Conservation (phyloP, 2,329 filamentous ascomycete species). For the Apiospora aurea region DNA sequence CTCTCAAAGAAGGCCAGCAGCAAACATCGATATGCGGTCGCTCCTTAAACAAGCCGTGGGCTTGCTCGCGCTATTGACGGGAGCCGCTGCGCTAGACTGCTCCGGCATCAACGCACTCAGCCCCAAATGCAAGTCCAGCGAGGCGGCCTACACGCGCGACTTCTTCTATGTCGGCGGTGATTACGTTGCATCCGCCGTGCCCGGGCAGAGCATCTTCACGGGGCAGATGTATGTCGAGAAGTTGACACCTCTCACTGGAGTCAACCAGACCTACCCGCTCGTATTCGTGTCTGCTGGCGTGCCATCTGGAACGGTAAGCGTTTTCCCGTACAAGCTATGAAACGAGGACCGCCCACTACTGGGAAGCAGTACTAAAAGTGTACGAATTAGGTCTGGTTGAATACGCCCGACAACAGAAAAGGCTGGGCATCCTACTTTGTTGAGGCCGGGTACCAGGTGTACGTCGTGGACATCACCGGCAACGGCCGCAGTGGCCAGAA, state of each 20-base stretch:
- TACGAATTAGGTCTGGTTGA: conserved; percentile 48
- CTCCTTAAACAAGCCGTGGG: neutral
- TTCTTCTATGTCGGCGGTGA: conserved; percentile 26
- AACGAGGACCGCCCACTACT: neutral
- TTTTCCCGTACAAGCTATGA: too few species aligned
- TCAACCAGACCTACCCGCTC: conserved; percentile 24
- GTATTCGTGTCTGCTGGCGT: conserved; percentile 25
- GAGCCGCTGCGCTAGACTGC: conserved; percentile 24
- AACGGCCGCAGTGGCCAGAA: conserved; percentile 34
- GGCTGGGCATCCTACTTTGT: conserved; percentile 58
- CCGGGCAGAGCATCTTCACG: conserved; percentile 11
- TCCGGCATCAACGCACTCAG: conserved; percentile 29
- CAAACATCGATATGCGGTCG: neutral
- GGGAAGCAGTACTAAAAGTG: neutral
- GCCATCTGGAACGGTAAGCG: conserved; percentile 23
- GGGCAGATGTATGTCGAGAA: conserved; percentile 29
- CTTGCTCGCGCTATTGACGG: neutral
- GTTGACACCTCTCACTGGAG: conserved; percentile 24
- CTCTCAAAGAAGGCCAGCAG: neutral
- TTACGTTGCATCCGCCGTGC: conserved; percentile 20
- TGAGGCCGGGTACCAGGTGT: conserved; percentile 52
- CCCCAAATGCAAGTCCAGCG: conserved; percentile 31
- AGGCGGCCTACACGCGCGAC: conserved; percentile 27
- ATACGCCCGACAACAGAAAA: conserved; percentile 53
- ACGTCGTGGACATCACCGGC: conserved; percentile 44